Percentiles rank a stretch among this genome's conserved stretches.
phyloP scores from a whole-genome alignment of 257 asterid species.

The Primulina huaijiensis region DNA sequence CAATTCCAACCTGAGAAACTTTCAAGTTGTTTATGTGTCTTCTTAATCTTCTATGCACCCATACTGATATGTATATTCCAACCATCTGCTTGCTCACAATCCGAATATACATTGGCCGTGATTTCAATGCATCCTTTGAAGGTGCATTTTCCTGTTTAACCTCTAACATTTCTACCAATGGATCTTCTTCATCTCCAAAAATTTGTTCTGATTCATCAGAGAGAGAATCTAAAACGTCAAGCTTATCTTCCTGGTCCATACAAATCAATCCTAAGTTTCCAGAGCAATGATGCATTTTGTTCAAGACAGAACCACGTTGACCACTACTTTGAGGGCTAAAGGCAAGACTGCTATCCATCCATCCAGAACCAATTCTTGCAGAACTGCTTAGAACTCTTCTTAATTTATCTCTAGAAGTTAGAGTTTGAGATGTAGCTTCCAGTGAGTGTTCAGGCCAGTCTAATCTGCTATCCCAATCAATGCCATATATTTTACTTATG shows the following conservation, averaged over 20 bases:
- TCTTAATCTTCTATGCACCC: conserved; percentile 79
- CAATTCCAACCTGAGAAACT: conserved; percentile 93
- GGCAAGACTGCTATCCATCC: conserved; percentile 23
- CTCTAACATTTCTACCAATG: conserved; percentile 36
- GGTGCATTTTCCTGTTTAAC: conserved; percentile 20
- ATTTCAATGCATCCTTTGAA: conserved; percentile 25
- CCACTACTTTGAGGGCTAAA: conserved; percentile 28
- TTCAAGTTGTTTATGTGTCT: conserved; percentile 76
- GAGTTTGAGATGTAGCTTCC: conserved; percentile 54
- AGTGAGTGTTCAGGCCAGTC: conserved; percentile 90
- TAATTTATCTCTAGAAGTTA: conserved; percentile 46
- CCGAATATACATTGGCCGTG: conserved; percentile 55
- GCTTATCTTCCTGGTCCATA: conserved; percentile 41
- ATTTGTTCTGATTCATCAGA: conserved; percentile 46
- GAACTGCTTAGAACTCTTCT: conserved; percentile 66
- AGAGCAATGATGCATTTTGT: conserved; percentile 59
- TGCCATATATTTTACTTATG: conserved; percentile 34
- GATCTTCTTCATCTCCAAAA: conserved; percentile 58
- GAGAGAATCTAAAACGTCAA: conserved; percentile 40
- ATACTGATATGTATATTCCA: conserved; percentile 86
- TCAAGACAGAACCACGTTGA: conserved; percentile 38
- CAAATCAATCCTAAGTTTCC: conserved; percentile 57
- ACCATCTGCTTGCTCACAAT: conserved; percentile 98
- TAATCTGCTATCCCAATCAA: conserved; percentile 36
- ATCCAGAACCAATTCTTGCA: conserved; percentile 46